Percentiles rank a stretch among this genome's conserved stretches.
These are phyloP conservation scores for Hypholoma sublateritium DNA, from an alignment of 768 basidiomycete species.

Conservation along the genomic window DNA sequence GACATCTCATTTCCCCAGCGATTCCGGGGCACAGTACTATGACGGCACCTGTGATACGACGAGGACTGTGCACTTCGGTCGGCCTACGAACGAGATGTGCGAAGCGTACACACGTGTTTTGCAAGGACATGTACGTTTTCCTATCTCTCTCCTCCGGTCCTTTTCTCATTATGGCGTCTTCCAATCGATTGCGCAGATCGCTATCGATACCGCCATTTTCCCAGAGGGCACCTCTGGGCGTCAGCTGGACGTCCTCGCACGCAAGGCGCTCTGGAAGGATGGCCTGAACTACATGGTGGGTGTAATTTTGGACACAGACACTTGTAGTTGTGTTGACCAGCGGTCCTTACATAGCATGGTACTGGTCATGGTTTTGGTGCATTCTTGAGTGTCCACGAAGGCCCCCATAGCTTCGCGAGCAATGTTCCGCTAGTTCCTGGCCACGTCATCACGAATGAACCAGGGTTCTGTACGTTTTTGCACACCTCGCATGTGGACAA, in stretches of 20 bases:
- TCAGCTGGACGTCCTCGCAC: constrained; percentile 86
- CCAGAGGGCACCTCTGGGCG: constrained; percentile 86
- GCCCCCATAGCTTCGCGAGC: constrained; percentile 76
- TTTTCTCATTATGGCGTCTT: constrained; percentile 17
- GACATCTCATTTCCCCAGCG: constrained; percentile 44
- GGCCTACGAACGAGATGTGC: constrained; percentile 81
- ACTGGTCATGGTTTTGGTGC: constrained; percentile 91
- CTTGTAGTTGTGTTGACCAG: background rate
- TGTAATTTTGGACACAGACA: constrained; percentile 9
- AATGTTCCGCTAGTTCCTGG: constrained; percentile 75
- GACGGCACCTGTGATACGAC: constrained; percentile 92
- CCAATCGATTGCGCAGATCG: constrained; percentile 57
- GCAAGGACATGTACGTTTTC: constrained; percentile 85
- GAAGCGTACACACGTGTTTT: constrained; percentile 94
- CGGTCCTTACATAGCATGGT: constrained; percentile 62
- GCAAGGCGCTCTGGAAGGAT: constrained; percentile 84
- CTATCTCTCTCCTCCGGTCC: constrained; percentile 17
- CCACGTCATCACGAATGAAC: constrained; percentile 92
- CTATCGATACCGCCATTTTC: constrained; percentile 87
- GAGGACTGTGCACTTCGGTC: constrained; percentile 82
- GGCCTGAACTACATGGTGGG: constrained; percentile 77
- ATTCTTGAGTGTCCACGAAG: constrained; percentile 85
- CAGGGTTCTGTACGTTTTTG: constrained; percentile 74
- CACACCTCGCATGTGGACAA: constrained; percentile 7
- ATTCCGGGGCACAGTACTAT: constrained; percentile 87